Percentiles rank a stretch among this genome's conserved stretches.
phyloP scores from a whole-genome alignment of 1,139 yeast species.

The Ogataea hybrid region DNA sequence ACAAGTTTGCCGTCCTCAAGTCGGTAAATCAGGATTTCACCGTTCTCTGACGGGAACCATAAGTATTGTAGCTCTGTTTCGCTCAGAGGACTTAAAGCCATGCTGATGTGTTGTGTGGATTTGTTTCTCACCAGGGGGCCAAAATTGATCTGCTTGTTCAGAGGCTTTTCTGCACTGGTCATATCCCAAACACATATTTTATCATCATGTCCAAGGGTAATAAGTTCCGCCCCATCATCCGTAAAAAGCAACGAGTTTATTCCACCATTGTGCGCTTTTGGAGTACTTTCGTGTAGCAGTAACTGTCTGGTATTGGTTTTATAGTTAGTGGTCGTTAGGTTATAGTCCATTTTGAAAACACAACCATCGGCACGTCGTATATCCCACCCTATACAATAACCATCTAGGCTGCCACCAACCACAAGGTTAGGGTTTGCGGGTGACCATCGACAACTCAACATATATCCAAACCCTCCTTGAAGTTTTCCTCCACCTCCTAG shows the following conservation, averaged over 20 bases:
- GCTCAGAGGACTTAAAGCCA: slow-evolving; percentile 41
- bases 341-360: slow-evolving; percentile 54
- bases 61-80: slow-evolving; percentile 57
- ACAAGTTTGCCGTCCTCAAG: slow-evolving; percentile 63
- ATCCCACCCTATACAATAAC: slow-evolving; percentile 71
- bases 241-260: slow-evolving; percentile 77
- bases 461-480: slow-evolving; percentile 29
- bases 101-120: slow-evolving; percentile 47
- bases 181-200: slow-evolving; percentile 75
- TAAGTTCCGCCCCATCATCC: slow-evolving; percentile 54
- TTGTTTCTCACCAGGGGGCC: slow-evolving; percentile 78
- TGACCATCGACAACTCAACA: slow-evolving; percentile 51
- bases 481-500: slow-evolving; percentile 41
- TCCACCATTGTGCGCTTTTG: slow-evolving; percentile 69
- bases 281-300: slow-evolving; percentile 24
- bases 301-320: slow-evolving; percentile 28
- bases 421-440: slow-evolving; percentile 61
- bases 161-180: slow-evolving; percentile 43
- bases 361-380: slow-evolving; percentile 67
- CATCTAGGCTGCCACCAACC: slow-evolving; percentile 78
- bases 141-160: slow-evolving; percentile 66
- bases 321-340: slow-evolving; percentile 21
- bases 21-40: slow-evolving; percentile 68
- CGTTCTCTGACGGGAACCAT: slow-evolving; percentile 74
- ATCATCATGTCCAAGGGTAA: slow-evolving; percentile 75